phyloP scores from a whole-genome alignment of 305 asterid genomes.

The Petunia hybrid region DNA sequence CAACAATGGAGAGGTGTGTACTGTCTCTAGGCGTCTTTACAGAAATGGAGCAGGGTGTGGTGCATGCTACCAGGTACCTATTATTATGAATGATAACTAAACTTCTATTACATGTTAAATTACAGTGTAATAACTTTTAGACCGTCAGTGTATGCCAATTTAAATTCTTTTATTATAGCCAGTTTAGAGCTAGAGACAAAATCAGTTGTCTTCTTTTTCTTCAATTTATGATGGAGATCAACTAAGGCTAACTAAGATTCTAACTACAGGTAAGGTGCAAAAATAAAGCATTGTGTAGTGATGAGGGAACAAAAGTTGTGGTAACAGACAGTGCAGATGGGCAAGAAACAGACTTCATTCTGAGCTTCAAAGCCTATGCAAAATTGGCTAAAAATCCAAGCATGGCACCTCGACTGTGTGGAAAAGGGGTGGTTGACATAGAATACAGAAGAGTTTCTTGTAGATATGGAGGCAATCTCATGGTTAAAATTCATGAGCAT shows the following conservation, averaged over 20 bases:
- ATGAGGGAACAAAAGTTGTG: neutral
- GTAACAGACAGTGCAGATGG: neutral
- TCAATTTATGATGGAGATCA: no score
- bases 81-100: no score
- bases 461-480: neutral
- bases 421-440: neutral
- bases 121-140: no score
- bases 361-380: neutral
- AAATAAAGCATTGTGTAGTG: neutral
- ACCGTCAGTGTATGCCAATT: no score
- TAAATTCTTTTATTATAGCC: no score
- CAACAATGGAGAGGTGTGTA: neutral
- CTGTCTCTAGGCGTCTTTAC: neutral
- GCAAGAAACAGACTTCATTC: slow-evolving; percentile 10
- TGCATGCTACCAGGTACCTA: neutral
- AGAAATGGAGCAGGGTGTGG: neutral
- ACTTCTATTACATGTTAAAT: no score
- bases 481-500: neutral
- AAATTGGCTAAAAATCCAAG: neutral
- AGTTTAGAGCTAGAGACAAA: no score
- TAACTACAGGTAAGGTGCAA: slow-evolving; percentile 9
- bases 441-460: slow-evolving; percentile 8
- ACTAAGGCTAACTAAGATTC: no score
- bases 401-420: neutral
- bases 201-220: no score